A percentile compares a stretch with the other conserved stretches of the same genome.
Evolutionary conservation across 768 basidiomycete species (phyloP).

Genomic region (Steccherinum ochraceum): DNA sequence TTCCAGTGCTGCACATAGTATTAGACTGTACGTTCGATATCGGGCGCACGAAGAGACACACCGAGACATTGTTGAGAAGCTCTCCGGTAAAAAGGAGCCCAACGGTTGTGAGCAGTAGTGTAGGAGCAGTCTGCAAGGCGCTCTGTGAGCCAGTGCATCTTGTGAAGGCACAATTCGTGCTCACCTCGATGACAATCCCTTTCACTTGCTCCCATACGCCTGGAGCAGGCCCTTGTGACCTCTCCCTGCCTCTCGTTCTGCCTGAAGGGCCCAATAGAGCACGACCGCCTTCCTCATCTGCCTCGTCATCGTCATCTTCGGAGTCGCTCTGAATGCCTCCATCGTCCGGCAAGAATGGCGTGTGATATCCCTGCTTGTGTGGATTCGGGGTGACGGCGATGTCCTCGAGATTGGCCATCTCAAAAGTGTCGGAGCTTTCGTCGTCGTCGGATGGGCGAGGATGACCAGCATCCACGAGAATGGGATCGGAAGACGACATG

Average conservation of each 20-base stretch:
- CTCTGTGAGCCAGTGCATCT: slow-evolving; percentile 1
- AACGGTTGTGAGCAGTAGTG: slow-evolving; percentile 75
- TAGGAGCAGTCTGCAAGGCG: slow-evolving; percentile 72
- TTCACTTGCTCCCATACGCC: slow-evolving; percentile 49
- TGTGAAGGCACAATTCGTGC: not conserved
- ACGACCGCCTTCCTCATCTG: slow-evolving; percentile 34
- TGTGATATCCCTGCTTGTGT: slow-evolving; percentile 6
- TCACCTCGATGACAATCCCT: slow-evolving; percentile 67
- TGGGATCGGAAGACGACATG: no score
- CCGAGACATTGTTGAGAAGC: slow-evolving; percentile 81
- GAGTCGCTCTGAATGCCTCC: no score
- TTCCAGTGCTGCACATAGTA: slow-evolving; percentile 58
- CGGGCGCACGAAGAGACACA: slow-evolving; percentile 27
- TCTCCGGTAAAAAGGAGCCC: slow-evolving; percentile 90
- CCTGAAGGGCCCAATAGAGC: slow-evolving; percentile 37
- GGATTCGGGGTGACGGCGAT: slow-evolving; percentile 18
- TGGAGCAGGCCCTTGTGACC: slow-evolving; percentile 8
- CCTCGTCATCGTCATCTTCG: slow-evolving; percentile 22
- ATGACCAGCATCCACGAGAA: not conserved
- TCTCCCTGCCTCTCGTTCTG: slow-evolving; percentile 22
- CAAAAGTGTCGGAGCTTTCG: slow-evolving; percentile 24
- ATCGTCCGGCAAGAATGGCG: slow-evolving; percentile 8
- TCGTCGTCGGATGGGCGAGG: not conserved
- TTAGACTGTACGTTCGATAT: not conserved
- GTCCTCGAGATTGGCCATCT: slow-evolving; percentile 28